Conservation (phyloP, 805 yeast genomes). For the Spathaspora girioi region DNA sequence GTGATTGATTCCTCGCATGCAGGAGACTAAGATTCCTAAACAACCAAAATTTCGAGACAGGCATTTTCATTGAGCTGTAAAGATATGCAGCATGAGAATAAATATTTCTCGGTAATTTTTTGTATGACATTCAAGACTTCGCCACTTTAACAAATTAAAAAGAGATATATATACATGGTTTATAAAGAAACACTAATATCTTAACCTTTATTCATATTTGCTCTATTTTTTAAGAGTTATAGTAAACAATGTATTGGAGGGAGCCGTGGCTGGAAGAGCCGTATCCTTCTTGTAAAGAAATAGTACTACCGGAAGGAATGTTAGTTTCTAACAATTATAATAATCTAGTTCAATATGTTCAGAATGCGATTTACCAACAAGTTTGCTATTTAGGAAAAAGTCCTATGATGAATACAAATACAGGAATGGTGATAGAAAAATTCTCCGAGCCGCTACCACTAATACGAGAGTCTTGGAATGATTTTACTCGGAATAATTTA, state of each 20-base stretch:
- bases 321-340: slow-evolving; percentile 15
- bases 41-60: neutral
- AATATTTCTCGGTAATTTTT: neutral
- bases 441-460: slow-evolving; percentile 37
- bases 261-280: slow-evolving; percentile 15
- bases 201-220: too few relatives aligned
- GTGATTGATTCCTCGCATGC: neutral
- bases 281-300: slow-evolving; percentile 29
- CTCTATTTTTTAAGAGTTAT: neutral
- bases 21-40: neutral
- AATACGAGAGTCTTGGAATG: slow-evolving; percentile 46
- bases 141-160: neutral
- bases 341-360: slow-evolving; percentile 18
- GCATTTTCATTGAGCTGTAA: too few relatives aligned
- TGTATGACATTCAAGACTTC: neutral
- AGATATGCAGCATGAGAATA: neutral
- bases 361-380: slow-evolving; percentile 24
- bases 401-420: slow-evolving; percentile 39
- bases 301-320: slow-evolving; percentile 30
- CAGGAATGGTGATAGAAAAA: slow-evolving; percentile 26
- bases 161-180: neutral
- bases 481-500: slow-evolving; percentile 27
- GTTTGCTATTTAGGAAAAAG: slow-evolving; percentile 25
- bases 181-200: neutral
- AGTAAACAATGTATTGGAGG: slow-evolving; percentile 33